Evolutionary conservation across 345 rosid genomes (phyloP).

Genomic region (Gossypium bickii): DNA sequence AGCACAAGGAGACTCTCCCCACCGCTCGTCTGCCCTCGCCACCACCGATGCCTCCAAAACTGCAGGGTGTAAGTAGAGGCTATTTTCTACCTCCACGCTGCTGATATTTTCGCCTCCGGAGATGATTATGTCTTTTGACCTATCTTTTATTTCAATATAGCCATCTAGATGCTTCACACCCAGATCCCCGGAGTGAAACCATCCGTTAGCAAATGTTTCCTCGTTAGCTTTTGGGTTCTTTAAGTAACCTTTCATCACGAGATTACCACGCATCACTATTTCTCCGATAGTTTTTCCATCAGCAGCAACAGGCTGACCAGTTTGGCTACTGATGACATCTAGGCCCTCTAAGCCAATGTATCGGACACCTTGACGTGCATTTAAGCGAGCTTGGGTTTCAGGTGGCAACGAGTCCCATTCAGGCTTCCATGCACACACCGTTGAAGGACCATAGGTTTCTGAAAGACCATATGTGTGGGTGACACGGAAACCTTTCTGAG

Average conservation of each 20-base stretch:
- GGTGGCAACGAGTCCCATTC: slow-evolving; percentile 82
- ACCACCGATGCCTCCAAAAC: slow-evolving; percentile 81
- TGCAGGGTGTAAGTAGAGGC: slow-evolving; percentile 63
- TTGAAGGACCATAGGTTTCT: slow-evolving; percentile 89
- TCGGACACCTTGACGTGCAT: slow-evolving; percentile 92
- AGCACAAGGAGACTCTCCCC: slow-evolving; percentile 94
- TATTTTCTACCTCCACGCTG: slow-evolving; percentile 75
- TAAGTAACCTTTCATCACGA: slow-evolving; percentile 82
- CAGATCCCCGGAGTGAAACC: slow-evolving; percentile 91
- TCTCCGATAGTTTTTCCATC: slow-evolving; percentile 85
- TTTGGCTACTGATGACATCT: slow-evolving; percentile 59
- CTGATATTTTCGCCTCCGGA: slow-evolving; percentile 96
- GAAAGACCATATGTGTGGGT: slow-evolving; percentile 89
- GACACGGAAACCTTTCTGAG: slow-evolving; percentile 68
- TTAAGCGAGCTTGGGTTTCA: slow-evolving; percentile 67
- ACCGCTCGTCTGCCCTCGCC: slow-evolving; percentile 72
- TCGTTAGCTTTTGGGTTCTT: slow-evolving; percentile 75
- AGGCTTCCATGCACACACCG: slow-evolving; percentile 85
- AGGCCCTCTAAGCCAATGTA: slow-evolving; percentile 64
- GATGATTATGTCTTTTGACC: slow-evolving; percentile 87
- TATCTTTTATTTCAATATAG: slow-evolving; percentile 80
- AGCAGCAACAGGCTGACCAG: slow-evolving; percentile 64
- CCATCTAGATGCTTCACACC: slow-evolving; percentile 84
- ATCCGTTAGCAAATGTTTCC: slow-evolving; percentile 77
- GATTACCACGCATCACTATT: slow-evolving; percentile 73